These are phyloP conservation scores for Medicago ruthenica DNA, from an alignment of 306 rosid species.

Conservation along the genomic window DNA sequence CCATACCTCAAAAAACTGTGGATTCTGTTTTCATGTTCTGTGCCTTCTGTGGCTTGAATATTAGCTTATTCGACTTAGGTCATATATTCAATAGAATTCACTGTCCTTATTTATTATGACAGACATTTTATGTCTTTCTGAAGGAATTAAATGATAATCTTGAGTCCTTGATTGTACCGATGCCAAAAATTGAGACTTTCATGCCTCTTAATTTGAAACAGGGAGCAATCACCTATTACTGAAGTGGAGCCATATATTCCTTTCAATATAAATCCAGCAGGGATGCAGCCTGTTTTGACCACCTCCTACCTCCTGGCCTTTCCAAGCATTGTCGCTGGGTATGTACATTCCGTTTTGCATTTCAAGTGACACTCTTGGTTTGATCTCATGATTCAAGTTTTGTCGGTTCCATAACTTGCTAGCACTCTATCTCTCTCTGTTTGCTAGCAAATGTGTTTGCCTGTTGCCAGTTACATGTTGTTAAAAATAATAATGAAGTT, in stretches of 20 bases:
- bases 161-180: constrained; percentile 32
- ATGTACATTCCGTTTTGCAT: constrained; percentile 19
- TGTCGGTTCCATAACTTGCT: constrained; percentile 25
- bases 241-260: constrained; percentile 99
- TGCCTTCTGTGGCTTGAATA: constrained; percentile 35
- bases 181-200: constrained; percentile 42
- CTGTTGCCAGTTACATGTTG: constrained; percentile 11
- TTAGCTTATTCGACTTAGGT: constrained; percentile 22
- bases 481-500: neutral
- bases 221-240: constrained; percentile 92
- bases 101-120: constrained; percentile 16
- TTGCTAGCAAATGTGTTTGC: constrained; percentile 15
- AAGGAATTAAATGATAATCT: constrained; percentile 37
- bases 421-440: neutral
- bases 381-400: constrained; percentile 9
- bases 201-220: constrained; percentile 55
- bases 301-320: constrained; percentile 93
- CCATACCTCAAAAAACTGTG: constrained; percentile 25
- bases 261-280: constrained; percentile 93
- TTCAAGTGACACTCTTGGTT: constrained; percentile 32
- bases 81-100: constrained; percentile 26
- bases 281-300: constrained; percentile 99
- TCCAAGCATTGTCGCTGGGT: constrained; percentile 93
- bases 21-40: constrained; percentile 18
- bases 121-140: constrained; percentile 32